phyloP scores from a whole-genome alignment of 2,329 filamentous ascomycete genomes.

The Pseudocercospora fuligena region DNA sequence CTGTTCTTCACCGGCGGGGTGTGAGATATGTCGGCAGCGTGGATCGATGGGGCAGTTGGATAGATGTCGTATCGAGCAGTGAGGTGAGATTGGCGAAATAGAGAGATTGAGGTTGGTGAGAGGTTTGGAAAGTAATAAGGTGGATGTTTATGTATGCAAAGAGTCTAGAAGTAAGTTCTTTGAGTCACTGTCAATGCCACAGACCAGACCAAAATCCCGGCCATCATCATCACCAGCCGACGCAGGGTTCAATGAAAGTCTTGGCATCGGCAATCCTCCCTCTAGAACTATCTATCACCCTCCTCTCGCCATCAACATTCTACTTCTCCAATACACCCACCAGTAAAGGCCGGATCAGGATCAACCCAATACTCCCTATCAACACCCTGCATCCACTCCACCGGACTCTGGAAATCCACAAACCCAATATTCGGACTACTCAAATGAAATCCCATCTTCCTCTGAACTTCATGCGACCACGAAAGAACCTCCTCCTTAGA shows the following conservation, averaged over 20 bases:
- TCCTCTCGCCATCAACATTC: no score
- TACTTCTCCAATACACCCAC: slow-evolving; percentile 3
- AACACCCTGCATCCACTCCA: slow-evolving; percentile 7
- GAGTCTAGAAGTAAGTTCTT: neutral
- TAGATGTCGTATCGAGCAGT: no score
- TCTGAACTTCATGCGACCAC: slow-evolving; percentile 7
- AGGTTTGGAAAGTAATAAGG: neutral
- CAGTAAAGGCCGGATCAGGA: slow-evolving; percentile 8
- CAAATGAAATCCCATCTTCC: slow-evolving; percentile 5
- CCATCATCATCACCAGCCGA: neutral
- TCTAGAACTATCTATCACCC: no score
- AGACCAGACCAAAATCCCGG: neutral
- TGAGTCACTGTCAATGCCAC: slow-evolving; percentile 5
- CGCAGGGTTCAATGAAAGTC: slow-evolving; percentile 2
- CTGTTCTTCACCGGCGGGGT: neutral
- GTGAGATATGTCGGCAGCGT: neutral
- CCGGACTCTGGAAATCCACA: slow-evolving; percentile 9
- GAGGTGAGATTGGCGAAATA: no score
- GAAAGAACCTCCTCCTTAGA: neutral
- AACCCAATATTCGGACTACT: slow-evolving; percentile 8
- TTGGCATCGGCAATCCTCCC: neutral
- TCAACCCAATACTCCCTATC: slow-evolving; percentile 11
- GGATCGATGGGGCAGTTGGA: neutral
- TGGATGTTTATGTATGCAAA: neutral
- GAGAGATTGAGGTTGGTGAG: neutral